A percentile compares a stretch with the other conserved stretches of the same genome.
phyloP scores from a whole-genome alignment of 495 filamentous ascomycete species.

The Hapsidospora chrysogenum region DNA sequence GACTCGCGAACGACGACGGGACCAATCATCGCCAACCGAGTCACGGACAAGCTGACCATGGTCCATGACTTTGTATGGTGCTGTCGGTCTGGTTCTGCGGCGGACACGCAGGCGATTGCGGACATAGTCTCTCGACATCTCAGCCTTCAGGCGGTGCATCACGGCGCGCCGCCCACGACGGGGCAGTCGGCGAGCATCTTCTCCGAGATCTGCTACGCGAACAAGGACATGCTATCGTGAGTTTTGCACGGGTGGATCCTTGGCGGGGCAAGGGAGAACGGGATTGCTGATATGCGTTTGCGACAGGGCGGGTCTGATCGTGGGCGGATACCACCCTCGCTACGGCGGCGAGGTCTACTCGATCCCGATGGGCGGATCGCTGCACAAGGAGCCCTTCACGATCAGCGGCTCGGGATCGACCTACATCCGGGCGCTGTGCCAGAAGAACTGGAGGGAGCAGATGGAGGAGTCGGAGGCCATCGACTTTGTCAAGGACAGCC shows the following conservation, averaged over 20 bases:
- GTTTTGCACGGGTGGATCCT: conserved; percentile 3
- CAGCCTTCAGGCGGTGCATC: conserved; percentile 75
- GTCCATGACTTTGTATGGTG: conserved; percentile 99
- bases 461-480: conserved; percentile 94
- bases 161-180: conserved; percentile 77
- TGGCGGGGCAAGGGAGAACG: conserved; percentile 9
- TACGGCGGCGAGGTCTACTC: conserved; percentile 94
- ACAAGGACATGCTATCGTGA: conserved; percentile 82
- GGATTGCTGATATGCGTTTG: conserved; percentile 6
- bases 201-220: conserved; percentile 92
- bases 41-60: conserved; percentile 97
- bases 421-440: conserved; percentile 98
- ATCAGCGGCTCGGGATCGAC: conserved; percentile 96
- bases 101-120: conserved; percentile 93
- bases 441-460: conserved; percentile 86
- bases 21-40: conserved; percentile 95
- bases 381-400: conserved; percentile 91
- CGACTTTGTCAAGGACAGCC: conserved; percentile 73
- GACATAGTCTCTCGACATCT: conserved; percentile 96
- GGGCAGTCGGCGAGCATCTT: conserved; percentile 89
- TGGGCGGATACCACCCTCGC: conserved; percentile 85
- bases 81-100: conserved; percentile 89
- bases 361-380: conserved; percentile 88
- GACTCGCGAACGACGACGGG: conserved; percentile 98
- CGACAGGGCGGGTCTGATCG: conserved; percentile 96